Base-by-base conservation (phyloP, 495 filamentous ascomycete species). In the Xylaria cubensis region DNA sequence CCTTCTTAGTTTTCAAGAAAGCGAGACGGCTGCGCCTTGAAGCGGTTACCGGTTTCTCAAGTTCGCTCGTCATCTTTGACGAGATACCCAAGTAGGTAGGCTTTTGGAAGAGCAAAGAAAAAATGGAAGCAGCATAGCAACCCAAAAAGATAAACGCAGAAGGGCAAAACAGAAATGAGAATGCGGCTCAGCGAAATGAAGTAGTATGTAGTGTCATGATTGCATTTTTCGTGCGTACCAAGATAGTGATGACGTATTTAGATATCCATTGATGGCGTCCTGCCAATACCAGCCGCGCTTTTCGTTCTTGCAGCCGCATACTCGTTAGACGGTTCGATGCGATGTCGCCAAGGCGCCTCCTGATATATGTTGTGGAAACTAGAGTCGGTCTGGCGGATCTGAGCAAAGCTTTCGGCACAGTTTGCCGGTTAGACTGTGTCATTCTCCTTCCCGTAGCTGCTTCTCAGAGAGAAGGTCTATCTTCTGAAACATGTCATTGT, bases 1-100 rank as follows among this genome's bases (percentile, higher is more conserved):
- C 72, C 32, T 72, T 69, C 59, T 77, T 79, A 58, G 71, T 77
- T 34, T 73, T 76, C 42, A 77, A 15, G 56, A 75, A 74, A 21
- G 72, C 70, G 19, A 77, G 51, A 36, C 71, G 75, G 17, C 10
- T 36, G 4, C 34, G 56, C 44, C 42, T 21, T 26, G 24, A 10
- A 0, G 44, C 8, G 1, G 58, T 26, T 42, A 63, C 26, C n/a
- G 36, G 21, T 9, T 70, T 70, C 42, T 61, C 70, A 15, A 44
- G 9, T 39, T 46, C 29, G 19, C 19, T 50, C 39, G 70, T 41
- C 70, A 72, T 72, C 26, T 39, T 58, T 0, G 48, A 42, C 24
- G 5, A 12, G 42, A 15, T 61, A 32, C 48, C 34, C 41, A 26
- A 8, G 41, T 44, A 39, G 13, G 48, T 8, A 32, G 29, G 10